Base-by-base conservation (phyloP, 2,329 filamentous ascomycete species). In the Penicillium sp. region DNA sequence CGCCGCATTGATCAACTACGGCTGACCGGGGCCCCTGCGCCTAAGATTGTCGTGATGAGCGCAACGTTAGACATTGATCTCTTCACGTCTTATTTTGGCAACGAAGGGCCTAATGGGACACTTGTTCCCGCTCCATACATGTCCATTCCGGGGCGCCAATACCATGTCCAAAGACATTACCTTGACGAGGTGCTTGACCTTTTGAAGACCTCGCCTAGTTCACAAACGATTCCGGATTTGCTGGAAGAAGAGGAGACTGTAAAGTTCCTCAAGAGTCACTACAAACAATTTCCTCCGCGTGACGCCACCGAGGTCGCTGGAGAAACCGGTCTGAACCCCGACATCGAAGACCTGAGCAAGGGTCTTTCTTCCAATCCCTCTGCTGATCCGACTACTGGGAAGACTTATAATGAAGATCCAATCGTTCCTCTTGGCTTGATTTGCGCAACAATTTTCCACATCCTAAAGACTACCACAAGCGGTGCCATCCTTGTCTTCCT, bases 401-500 rank as follows among this genome's bases (percentile, higher is more conserved):
- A 41, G 29, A 35, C 15, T 25, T 15, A 25, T 12, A 67, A 69
- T 49, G 68, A 73, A 43, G 70, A 73, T 47, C 61, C 58, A 12
- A 48, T 70, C 4, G 65, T 76, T 6, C 75, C 76, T 12, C 50
- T 68, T 3, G 70, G 70, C 13, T 65, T 81, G 18, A 61, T 73
- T 10, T 69, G 70, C 20, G 68, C 72, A 1, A 71, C 72, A 5
- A 66, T 80, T 46, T 70, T 72, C 3, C 73, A 78, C 53, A 70
- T 80, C n/a, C 61, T 69, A 27, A 66, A 66, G 23, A 74, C 68
- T 3, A 75, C 67, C 3, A 47, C 64, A 5, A 62, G 67, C 9
- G 78, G 76, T 9, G 69, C 75, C 20, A 72, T 80, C 15, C 61
- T 80, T 38, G 73, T 73, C 6, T 78, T 79, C 46, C 63, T 80